Conservation (phyloP, 164 flowering plant genomes). For the Vitis rotundifolia region DNA sequence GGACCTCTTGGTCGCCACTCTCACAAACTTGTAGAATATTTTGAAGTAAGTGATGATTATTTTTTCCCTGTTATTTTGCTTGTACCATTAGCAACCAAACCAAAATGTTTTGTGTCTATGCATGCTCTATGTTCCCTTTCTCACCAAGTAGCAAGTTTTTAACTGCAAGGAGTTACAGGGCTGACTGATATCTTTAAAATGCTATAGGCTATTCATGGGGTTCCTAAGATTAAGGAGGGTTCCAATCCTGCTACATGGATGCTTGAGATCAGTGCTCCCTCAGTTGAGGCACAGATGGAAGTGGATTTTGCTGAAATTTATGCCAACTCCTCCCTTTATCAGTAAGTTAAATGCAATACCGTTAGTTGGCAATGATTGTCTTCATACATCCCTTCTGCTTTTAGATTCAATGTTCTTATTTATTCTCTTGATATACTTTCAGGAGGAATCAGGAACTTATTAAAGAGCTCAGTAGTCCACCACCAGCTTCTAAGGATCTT, state of each 20-base stretch:
- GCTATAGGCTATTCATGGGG: conserved; percentile 58
- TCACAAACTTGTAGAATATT: conserved; percentile 49
- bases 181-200: conserved; percentile 1
- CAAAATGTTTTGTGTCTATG: not conserved
- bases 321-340: conserved; percentile 53
- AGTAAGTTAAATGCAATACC: conserved; percentile 29
- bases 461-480: conserved; percentile 59
- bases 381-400: not conserved
- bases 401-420: not conserved
- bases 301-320: conserved; percentile 62
- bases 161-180: not conserved
- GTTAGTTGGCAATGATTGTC: not conserved
- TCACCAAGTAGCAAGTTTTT: not conserved
- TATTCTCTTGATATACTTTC: conserved; percentile 15
- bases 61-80: not conserved
- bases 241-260: conserved; percentile 87
- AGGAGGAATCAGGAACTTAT: conserved; percentile 74
- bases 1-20: conserved; percentile 62
- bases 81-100: not conserved
- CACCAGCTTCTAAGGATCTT: conserved; percentile 63
- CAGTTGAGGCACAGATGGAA: conserved; percentile 50
- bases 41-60: conserved; percentile 34
- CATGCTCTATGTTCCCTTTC: not conserved
- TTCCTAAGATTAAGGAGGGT: conserved; percentile 60
- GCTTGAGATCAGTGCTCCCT: conserved; percentile 58